Evolutionary conservation across 257 asterid species (phyloP), one percentile per base, ranked within the genome.

Genomic region (Solanum microdontum): DNA sequence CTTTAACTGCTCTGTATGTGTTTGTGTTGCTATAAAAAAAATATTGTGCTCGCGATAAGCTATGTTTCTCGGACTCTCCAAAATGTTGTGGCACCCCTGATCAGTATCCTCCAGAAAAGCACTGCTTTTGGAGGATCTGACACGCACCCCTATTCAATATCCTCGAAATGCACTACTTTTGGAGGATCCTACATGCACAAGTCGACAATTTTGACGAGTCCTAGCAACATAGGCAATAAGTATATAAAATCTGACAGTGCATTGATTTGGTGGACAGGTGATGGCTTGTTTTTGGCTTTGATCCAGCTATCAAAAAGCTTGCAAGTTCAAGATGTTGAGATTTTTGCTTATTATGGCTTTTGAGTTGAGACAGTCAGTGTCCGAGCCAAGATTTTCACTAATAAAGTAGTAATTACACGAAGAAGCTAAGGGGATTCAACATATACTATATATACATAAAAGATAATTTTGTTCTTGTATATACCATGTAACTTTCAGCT

Each of bases 261-360:
- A 19, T 45, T 45, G 4, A 36, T 15, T 17, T 66, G 66, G 62
- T 39, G 77, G 37, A 84, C 87, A 84, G 80, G 82, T 70, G 11
- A 84, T 84, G 87, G n/a, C 70, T 84, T 37, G 39, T 14, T 66
- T 84, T 66, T 84, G 87, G 87, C 66, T 84, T 60, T 84, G 80
- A 84, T 66, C 14, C 26, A 26, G 24, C 66, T 37, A 11, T 70
- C 13, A 76, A n/a, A 36, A 36, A 21, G 55, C 32, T 37, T 17
- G n/a, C 17, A 73, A 19, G 37, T 73, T 73, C 82, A 34, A 73
- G 48, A 34, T 73, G 10, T 0, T 34, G 48, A 73, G 0, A 2
- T 0, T 12, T 11, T 15, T 37, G 32, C 58, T 23, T 76, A n/a
- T n/a, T 11, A 36, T n/a, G 70, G 30, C 3, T 62, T n/a, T 68